Evolutionary conservation across 2,329 filamentous ascomycete genomes (phyloP), one percentile per base, ranked within the genome.

Genomic region (Microsporum ferrugineum): DNA sequence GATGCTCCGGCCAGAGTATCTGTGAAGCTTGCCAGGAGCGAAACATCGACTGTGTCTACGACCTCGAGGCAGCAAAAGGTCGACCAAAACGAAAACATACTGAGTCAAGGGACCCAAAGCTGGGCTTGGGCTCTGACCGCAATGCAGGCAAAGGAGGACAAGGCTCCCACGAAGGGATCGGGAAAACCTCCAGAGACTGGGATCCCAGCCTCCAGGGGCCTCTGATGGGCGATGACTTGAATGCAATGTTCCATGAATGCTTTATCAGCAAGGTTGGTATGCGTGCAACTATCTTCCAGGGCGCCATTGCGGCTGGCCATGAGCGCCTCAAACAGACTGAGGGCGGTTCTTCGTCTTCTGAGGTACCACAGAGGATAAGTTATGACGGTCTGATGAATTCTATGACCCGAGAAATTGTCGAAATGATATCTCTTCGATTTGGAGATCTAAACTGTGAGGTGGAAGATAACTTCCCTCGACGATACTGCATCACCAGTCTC

Each of bases 21-120:
- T 61, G 60, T 34, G 60, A 61, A 38, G 60, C 60, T 17, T 61
- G 60, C 36, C 60, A 61, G 45, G 60, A 61, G 38, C 60, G 60
- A 27, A 58, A 57, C 23, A 61, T 61, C 31, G 60, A 61, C 39
- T 61, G 60, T 43, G 60, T 61, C n/a, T 61, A 61, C 27, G 60
- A 61, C 36, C 53, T 61, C 2, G 60, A 61, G 33, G 39, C 60
- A n/a, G 60, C 60, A 29, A 61, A 61, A 41, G 60, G 60, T n/a
- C 60, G 60, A 31, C 60, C 60, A n/a, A 61, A 61, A 12, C 53
- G 60, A 41, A 57, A 61, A 12, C 60, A 61, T 33, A 29, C 38
- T n/a, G 60, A 61, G 39, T 34, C 55, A 29, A 61, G 38, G 27
- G 56, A 55, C 47, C 17, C 41, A 12, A 61, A 58, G 36, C 43